phyloP scores from a whole-genome alignment of 805 yeast species.

The Sugiyamaella smithiae region DNA sequence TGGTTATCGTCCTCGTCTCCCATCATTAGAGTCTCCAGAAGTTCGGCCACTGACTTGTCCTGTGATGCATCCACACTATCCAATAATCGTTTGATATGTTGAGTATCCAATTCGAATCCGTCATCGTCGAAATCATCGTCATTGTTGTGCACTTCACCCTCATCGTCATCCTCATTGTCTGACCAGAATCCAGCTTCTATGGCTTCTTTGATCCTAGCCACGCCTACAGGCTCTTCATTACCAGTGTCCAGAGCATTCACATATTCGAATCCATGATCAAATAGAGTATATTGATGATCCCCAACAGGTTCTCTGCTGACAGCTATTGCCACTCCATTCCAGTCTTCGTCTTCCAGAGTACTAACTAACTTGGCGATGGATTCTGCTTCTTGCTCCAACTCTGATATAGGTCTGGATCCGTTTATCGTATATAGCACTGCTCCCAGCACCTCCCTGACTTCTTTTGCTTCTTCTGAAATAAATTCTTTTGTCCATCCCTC shows the following conservation, averaged over 20 bases:
- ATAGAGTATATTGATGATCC: slow-evolving; percentile 19
- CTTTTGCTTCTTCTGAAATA: slow-evolving; percentile 34
- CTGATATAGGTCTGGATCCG: slow-evolving; percentile 12
- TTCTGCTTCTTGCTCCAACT: slow-evolving; percentile 16
- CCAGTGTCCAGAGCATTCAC: slow-evolving; percentile 22
- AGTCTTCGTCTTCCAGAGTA: slow-evolving; percentile 24
- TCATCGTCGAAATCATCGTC: background rate
- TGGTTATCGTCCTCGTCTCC: slow-evolving; percentile 3
- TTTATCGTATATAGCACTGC: slow-evolving; percentile 36
- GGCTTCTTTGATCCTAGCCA: slow-evolving; percentile 30
- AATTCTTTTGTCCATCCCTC: slow-evolving; percentile 34
- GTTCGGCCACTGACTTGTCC: background rate
- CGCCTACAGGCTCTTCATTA: slow-evolving; percentile 23
- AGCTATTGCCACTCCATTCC: slow-evolving; percentile 29
- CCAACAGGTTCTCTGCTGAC: slow-evolving; percentile 22
- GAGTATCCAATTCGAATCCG: background rate
- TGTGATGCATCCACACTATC: slow-evolving; percentile 1
- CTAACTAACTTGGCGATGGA: slow-evolving; percentile 22
- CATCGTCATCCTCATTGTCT: slow-evolving; percentile 16
- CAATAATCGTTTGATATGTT: slow-evolving; percentile 1
- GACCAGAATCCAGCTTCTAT: slow-evolving; percentile 27
- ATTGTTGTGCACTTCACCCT: slow-evolving; percentile 7
- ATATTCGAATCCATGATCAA: slow-evolving; percentile 31
- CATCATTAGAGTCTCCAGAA: slow-evolving; percentile 1
- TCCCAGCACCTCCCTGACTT: slow-evolving; percentile 37